Percentiles rank a stretch among this genome's conserved stretches.
These are phyloP conservation scores for Lentinula aciculospora DNA, from an alignment of 768 basidiomycete genomes.

Conservation along the genomic window DNA sequence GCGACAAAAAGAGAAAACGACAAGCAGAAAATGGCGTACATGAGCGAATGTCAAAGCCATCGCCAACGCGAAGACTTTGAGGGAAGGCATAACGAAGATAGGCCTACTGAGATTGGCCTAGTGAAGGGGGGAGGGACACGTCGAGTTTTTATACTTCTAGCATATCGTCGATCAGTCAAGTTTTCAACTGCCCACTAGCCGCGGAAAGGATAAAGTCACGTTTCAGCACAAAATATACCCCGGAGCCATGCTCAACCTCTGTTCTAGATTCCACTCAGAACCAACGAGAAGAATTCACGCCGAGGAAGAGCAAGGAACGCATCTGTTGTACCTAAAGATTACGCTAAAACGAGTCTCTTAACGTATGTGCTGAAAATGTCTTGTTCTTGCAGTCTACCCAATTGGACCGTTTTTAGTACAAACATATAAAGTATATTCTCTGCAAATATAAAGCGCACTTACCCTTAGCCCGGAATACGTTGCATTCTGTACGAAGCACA, in stretches of 20 bases:
- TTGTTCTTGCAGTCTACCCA: background rate
- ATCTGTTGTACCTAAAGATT: background rate
- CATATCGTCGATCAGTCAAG: conserved; percentile 8
- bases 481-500: background rate
- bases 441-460: background rate
- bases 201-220: conserved; percentile 3
- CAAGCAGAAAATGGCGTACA: conserved; percentile 23
- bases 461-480: background rate
- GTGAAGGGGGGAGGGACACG: conserved; percentile 12
- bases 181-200: background rate
- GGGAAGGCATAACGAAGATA: conserved; percentile 22
- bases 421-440: background rate
- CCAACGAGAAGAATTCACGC: background rate
- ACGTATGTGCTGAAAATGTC: background rate
- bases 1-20: conserved; percentile 3
- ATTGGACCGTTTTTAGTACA: background rate
- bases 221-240: background rate
- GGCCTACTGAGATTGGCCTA: conserved; percentile 12
- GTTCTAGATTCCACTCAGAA: background rate
- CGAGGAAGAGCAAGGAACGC: conserved; percentile 4
- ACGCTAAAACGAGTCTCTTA: background rate
- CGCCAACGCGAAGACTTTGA: conserved; percentile 24
- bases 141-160: conserved; percentile 9
- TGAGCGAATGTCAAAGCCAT: conserved; percentile 29
- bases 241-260: background rate